A percentile compares a stretch with the other conserved stretches of the same genome.
phyloP scores from a whole-genome alignment of 352 stramenopile genomes.

The Globisporangium megalacanthum region DNA sequence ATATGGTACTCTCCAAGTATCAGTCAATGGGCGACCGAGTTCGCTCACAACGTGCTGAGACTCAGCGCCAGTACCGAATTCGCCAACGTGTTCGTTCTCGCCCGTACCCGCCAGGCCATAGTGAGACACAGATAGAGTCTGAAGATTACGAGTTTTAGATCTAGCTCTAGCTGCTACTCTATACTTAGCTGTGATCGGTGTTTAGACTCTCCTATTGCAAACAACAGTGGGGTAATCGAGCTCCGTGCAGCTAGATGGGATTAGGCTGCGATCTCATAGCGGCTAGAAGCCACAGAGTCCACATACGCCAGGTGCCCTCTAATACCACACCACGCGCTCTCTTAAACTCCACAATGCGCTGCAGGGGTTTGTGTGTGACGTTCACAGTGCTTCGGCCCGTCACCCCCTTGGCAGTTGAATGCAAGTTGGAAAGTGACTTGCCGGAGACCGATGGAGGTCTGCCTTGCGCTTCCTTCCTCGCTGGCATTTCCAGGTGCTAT shows the following conservation, averaged over 20 bases:
- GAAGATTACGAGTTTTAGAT: neutral
- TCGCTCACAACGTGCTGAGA: neutral
- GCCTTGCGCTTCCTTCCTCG: too few relatives aligned
- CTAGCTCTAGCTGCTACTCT: neutral
- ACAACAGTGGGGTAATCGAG: neutral
- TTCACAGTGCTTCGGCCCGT: neutral
- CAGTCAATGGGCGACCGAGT: conserved; percentile 4
- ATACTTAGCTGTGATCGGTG: neutral
- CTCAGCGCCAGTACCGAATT: neutral
- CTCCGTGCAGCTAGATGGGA: neutral
- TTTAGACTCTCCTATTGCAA: neutral
- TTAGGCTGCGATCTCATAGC: neutral
- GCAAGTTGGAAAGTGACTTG: too few relatives aligned
- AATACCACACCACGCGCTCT: neutral
- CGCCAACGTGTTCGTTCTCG: neutral
- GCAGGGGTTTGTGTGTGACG: conserved; percentile 1
- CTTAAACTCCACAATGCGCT: neutral
- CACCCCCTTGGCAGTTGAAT: too few relatives aligned
- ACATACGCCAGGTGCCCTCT: neutral
- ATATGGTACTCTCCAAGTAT: conserved; percentile 12
- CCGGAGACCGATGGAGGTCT: too few relatives aligned
- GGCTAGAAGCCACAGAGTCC: neutral
- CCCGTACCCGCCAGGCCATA: neutral
- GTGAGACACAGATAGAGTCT: neutral
- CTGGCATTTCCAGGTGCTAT: too few relatives aligned